Evolutionary conservation across 768 basidiomycete species (phyloP).

Genomic region (Serpula lacrymans): DNA sequence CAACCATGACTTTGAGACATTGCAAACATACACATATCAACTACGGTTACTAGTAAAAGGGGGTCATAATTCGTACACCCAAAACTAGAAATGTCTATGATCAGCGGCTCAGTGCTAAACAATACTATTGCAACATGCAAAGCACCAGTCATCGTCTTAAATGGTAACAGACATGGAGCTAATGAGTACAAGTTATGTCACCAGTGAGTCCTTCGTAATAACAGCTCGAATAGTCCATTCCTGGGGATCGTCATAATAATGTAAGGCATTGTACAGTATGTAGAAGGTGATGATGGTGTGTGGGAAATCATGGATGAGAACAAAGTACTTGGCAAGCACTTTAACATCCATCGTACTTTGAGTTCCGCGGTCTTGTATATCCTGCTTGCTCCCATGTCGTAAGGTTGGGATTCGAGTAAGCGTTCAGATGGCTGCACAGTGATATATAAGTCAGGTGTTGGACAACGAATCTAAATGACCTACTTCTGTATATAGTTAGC

Average conservation of each 20-base stretch:
- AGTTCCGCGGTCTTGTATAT: conserved; percentile 72
- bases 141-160: too few species aligned
- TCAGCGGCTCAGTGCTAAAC: too few species aligned
- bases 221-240: conserved; percentile 3
- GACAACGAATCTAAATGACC: conserved; percentile 13
- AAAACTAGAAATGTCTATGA: conserved; percentile 13
- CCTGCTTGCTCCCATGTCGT: conserved; percentile 84
- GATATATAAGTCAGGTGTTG: conserved; percentile 7
- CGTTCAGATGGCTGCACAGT: conserved; percentile 33
- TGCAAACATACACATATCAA: too few species aligned
- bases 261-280: conserved; percentile 22
- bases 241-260: conserved; percentile 19
- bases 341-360: conserved; percentile 31
- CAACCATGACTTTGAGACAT: too few species aligned
- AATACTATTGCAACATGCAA: too few species aligned
- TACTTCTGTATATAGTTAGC: conserved; percentile 71
- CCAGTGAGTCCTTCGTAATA: too few species aligned
- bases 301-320: conserved; percentile 10
- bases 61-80: too few species aligned
- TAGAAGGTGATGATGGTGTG: conserved; percentile 15
- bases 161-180: too few species aligned
- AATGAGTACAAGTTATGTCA: too few species aligned
- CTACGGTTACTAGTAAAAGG: too few species aligned
- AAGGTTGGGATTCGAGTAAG: conserved; percentile 78
- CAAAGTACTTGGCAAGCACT: conserved; percentile 20